Base-by-base conservation (phyloP, 345 rosid genomes). In the Corchorus capsularis region DNA sequence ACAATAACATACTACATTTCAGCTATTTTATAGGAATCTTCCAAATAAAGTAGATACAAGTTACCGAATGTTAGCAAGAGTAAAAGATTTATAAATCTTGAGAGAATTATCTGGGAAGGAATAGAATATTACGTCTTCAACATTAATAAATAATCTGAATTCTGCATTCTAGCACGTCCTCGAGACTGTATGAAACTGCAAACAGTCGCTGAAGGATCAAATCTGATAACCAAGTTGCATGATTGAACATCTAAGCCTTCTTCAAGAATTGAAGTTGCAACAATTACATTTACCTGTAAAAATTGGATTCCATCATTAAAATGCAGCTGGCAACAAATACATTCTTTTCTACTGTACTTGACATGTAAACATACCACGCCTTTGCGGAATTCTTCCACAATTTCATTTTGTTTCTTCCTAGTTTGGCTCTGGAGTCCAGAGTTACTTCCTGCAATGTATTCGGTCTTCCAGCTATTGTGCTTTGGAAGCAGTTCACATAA, bases 111-210 rank as follows among this genome's bases (percentile, higher is more conserved):
- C 12, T 8, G n/a, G 61, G 35, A 69, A 37, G 73, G 9, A 15
- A 2, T 37, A 8, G 50, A 50, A 4, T 14, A 39, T 74, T 79
- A 93, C 98, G 85, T 88, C 64, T 86, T 63, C 79, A 96, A 86
- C 92, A 96, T 88, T 84, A 96, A 83, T 74, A 96, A 27, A 76
- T 88, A 96, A 35, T 93, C 96, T 3, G 98, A 93, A 79, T 91
- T 84, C 71, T 76, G 85, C 96, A 86, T 91, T 84, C 99, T 86
- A 35, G 99, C 99, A 77, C 98, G 97, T 71, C 99, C 99, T 34
- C 96, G 88, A n/a, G 99, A 93, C 84, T 96, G 99, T 73, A 96
- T 96, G 80, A 91, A 96, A 82, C 99, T 96, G 82, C 93, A 87
- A 74, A 92, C 86, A 11, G 92, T 93, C 73, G 85, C 52, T 9